Evolutionary conservation across 2,329 filamentous ascomycete species (phyloP), one percentile per base, ranked within the genome.

Genomic region (Arthroderma uncinatum): DNA sequence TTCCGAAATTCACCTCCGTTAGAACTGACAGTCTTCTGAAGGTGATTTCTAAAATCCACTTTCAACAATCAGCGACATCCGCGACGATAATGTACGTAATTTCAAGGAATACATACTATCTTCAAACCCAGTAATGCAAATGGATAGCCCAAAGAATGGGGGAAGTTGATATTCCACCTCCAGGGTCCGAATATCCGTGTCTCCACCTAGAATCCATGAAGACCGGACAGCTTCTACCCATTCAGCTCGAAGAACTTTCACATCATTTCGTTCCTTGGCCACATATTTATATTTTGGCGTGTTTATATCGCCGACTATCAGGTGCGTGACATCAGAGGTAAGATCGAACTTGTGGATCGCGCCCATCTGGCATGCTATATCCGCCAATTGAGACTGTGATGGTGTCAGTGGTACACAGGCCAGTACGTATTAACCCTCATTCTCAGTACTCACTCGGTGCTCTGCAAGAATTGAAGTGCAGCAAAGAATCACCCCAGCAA

Each of bases 221-320:
- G 85, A 77, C 25, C 87, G 81, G 16, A 96, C 80, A 14, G 86
- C 87, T 57, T 92, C 84, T 53, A 98, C 80, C 88, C 90, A 98
- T 66, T 82, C 80, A n/a, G 85, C 82, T 44, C 82, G 82, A 74
- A 98, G 84, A 53, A 90, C 85, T 68, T 83, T 84, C 66, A 98
- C 85, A 67, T 98, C 93, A 52, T 86, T 83, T 55, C 93, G 82
- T 69, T 92, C 87, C 67, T 85, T 88, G 56, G 92, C 93, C 66
- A 97, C 92, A 77, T 95, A 95, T 70, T 85, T 86, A 73, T 98
- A 98, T 72, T 98, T 98, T 53, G 87, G 83, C 0, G 92, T 97
- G 68, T 92, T 82, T 66, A 89, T 87, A 65, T 87, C 85, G 69
- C 91, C 93, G 60, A 95, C 89, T 61, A 98, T 81, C 50, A 98